These are phyloP conservation scores for Clonostachys rhizophaga DNA, from an alignment of 2,329 filamentous ascomycete genomes.

Conservation along the genomic window DNA sequence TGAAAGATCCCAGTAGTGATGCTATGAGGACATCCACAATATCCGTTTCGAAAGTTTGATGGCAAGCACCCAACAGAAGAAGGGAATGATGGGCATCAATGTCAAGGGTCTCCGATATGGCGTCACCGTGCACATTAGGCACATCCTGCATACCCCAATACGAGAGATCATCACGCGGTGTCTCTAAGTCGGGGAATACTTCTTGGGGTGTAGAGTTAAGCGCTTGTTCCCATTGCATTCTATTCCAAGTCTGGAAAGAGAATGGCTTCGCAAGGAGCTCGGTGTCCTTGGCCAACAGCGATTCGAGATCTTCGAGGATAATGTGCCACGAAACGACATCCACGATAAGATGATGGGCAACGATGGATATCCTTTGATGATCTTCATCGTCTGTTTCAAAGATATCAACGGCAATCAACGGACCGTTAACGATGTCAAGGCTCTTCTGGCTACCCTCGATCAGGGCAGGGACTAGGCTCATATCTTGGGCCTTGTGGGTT, in stretches of 20 bases:
- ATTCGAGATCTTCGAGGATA: constrained; percentile 34
- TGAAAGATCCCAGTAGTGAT: constrained; percentile 24
- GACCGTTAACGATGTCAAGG: constrained; percentile 2
- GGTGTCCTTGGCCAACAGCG: constrained; percentile 14
- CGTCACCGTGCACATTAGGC: constrained; percentile 5
- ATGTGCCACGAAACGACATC: constrained; percentile 42
- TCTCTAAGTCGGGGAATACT: neutral
- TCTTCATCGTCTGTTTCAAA: constrained; percentile 2
- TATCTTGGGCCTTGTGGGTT: constrained; percentile 1
- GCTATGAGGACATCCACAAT: constrained; percentile 31
- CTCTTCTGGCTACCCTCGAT: constrained; percentile 2
- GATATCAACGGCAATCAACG: constrained; percentile 8
- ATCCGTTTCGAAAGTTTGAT: constrained; percentile 20
- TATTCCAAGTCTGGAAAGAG: constrained; percentile 27
- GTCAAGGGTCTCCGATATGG: neutral
- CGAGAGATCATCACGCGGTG: constrained; percentile 7
- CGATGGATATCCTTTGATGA: constrained; percentile 20
- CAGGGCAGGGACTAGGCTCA: constrained; percentile 4
- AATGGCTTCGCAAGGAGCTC: neutral
- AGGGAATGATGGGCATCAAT: constrained; percentile 2
- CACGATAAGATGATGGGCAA: constrained; percentile 29
- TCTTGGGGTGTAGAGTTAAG: neutral
- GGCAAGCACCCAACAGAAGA: constrained; percentile 5
- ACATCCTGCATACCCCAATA: constrained; percentile 12
- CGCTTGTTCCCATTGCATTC: constrained; percentile 22